Percentiles rank a stretch among this genome's conserved stretches.
These are phyloP conservation scores for Aureobasidium zeae DNA, from an alignment of 2,329 filamentous ascomycete species.

Conservation along the genomic window DNA sequence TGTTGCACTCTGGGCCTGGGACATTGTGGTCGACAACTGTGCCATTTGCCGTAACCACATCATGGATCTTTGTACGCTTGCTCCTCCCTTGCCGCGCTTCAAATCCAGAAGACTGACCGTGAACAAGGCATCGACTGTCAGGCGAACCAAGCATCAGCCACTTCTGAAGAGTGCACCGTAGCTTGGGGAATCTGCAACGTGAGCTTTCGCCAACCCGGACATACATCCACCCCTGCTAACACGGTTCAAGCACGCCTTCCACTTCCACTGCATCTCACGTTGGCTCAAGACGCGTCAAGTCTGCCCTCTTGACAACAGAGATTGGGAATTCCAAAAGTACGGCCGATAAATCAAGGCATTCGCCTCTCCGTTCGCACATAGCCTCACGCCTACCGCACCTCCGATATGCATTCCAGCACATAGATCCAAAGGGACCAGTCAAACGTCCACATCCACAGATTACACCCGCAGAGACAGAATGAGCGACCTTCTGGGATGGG, in stretches of 20 bases:
- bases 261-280: conserved; percentile 98
- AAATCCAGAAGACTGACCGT: neutral
- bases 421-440: neutral
- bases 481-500: neutral
- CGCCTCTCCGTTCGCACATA: neutral
- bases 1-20: conserved; percentile 97
- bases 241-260: conserved; percentile 75
- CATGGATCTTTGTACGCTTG: conserved; percentile 82
- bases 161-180: conserved; percentile 95
- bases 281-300: conserved; percentile 99
- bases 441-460: neutral
- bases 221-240: conserved; percentile 29
- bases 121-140: conserved; percentile 84
- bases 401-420: conserved; percentile 3
- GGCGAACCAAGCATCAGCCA: conserved; percentile 94
- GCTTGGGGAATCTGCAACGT: conserved; percentile 99
- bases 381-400: neutral
- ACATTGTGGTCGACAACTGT: conserved; percentile 98
- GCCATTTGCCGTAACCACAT: conserved; percentile 99
- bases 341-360: conserved; percentile 48
- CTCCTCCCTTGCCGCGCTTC: neutral
- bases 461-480: conserved; percentile 2
- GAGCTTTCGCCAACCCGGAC: conserved; percentile 34
- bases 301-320: conserved; percentile 91
- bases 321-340: conserved; percentile 99